Evolutionary conservation across 2,329 filamentous ascomycete species (phyloP).

Genomic region (Lithohypha guttulata): DNA sequence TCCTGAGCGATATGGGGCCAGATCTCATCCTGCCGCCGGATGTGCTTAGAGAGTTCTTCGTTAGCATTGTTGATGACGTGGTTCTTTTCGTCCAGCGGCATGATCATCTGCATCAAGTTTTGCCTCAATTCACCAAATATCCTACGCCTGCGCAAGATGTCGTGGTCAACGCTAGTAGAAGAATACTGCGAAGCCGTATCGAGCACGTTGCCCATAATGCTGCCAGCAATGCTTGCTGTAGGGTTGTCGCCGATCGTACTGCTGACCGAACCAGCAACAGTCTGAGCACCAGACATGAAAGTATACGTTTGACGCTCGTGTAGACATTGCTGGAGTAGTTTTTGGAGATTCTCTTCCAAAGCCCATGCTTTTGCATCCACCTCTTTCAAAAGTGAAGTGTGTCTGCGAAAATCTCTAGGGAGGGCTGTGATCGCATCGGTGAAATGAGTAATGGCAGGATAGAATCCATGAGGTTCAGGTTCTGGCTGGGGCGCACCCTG

Average conservation of each 20-base stretch:
- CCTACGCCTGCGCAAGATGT: constrained; percentile 41
- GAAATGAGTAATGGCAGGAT: constrained; percentile 62
- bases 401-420: constrained; percentile 86
- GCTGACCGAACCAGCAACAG: constrained; percentile 10
- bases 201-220: constrained; percentile 14
- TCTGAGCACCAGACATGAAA: constrained; percentile 10
- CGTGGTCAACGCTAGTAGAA: constrained; percentile 12
- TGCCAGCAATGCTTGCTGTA: constrained; percentile 15
- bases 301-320: constrained; percentile 12
- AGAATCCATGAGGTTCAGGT: constrained; percentile 41
- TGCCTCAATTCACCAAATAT: constrained; percentile 68
- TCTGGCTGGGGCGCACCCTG: constrained; percentile 19
- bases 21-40: constrained; percentile 73
- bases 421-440: constrained; percentile 85
- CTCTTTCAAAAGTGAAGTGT: constrained; percentile 92
- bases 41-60: constrained; percentile 74
- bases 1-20: constrained; percentile 79
- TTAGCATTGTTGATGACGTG: constrained; percentile 90
- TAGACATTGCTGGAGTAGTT: constrained; percentile 51
- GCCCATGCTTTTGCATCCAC: constrained; percentile 94
- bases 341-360: constrained; percentile 70
- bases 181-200: constrained; percentile 19
- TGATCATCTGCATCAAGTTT: constrained; percentile 72
- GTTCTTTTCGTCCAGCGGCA: constrained; percentile 93
- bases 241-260: constrained; percentile 12